Evolutionary conservation across 768 basidiomycete species (phyloP).

Genomic region (Lactifluus echinatus): DNA sequence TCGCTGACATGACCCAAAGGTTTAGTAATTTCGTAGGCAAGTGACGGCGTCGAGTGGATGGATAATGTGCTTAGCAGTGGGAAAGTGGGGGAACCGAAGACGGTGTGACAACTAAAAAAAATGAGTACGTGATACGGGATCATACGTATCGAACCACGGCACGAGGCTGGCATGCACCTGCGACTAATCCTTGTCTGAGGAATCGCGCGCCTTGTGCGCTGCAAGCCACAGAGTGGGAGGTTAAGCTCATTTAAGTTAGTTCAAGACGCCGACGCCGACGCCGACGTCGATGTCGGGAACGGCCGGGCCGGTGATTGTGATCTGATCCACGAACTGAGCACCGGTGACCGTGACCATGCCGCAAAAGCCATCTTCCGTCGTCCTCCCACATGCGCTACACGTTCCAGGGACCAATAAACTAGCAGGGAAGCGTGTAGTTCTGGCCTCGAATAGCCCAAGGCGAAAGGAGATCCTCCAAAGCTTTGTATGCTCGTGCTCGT

Average conservation of each 20-base stretch:
- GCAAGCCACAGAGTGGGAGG: too few relatives aligned
- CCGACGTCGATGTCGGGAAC: neutral
- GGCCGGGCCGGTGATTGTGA: neutral
- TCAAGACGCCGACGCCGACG: too few relatives aligned
- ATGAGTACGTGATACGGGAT: neutral
- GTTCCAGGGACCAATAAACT: slow-evolving; percentile 60
- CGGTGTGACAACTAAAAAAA: neutral
- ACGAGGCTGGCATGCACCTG: neutral
- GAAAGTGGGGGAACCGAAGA: neutral
- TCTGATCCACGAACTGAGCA: neutral
- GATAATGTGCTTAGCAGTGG: neutral
- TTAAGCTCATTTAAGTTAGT: too few relatives aligned
- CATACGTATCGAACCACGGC: neutral
- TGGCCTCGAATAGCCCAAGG: slow-evolving; percentile 83
- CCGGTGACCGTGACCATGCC: too few relatives aligned
- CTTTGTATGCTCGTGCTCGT: slow-evolving; percentile 50
- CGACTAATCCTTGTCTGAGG: too few relatives aligned
- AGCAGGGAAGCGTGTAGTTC: slow-evolving; percentile 63
- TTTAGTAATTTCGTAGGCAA: neutral
- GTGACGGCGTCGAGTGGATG: neutral
- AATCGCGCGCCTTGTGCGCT: too few relatives aligned
- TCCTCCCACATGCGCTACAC: slow-evolving; percentile 57
- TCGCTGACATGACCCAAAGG: neutral
- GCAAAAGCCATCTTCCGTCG: slow-evolving; percentile 16
- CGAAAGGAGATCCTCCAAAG: slow-evolving; percentile 74